Evolutionary conservation across 768 basidiomycete genomes (phyloP).

Genomic region (Tricholoma bakamatsutake): DNA sequence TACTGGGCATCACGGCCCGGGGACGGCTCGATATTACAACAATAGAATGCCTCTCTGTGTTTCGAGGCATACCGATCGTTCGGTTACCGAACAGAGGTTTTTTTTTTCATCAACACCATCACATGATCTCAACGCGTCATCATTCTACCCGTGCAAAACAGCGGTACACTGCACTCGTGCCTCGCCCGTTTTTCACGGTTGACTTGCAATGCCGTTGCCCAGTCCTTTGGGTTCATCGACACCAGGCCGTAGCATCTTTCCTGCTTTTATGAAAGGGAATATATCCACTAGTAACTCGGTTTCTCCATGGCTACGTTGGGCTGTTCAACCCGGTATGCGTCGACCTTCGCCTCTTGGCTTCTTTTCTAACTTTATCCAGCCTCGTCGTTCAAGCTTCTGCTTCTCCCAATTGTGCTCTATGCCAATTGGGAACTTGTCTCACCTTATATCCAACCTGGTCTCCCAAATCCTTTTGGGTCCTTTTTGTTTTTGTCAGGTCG

Average conservation of each 20-base stretch:
- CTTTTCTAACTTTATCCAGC: slow-evolving; percentile 26
- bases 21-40: no score
- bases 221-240: slow-evolving; percentile 37
- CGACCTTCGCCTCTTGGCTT: background rate
- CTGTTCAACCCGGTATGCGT: slow-evolving; percentile 60
- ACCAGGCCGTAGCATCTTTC: slow-evolving; percentile 31
- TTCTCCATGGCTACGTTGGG: slow-evolving; percentile 59
- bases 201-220: slow-evolving; percentile 3
- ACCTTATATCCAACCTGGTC: slow-evolving; percentile 36
- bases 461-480: slow-evolving; percentile 67
- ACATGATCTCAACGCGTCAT: no score
- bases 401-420: slow-evolving; percentile 55
- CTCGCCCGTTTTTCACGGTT: no score
- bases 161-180: no score
- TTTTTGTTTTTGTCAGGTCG: slow-evolving; percentile 68
- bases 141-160: no score
- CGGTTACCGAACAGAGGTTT: no score
- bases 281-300: slow-evolving; percentile 10
- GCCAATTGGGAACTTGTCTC: slow-evolving; percentile 55
- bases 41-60: no score
- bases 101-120: no score
- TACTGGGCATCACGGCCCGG: no score
- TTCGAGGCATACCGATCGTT: no score
- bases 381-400: slow-evolving; percentile 61
- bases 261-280: slow-evolving; percentile 15